Conservation (phyloP, 768 basidiomycete species). For the Boletales sp. region DNA sequence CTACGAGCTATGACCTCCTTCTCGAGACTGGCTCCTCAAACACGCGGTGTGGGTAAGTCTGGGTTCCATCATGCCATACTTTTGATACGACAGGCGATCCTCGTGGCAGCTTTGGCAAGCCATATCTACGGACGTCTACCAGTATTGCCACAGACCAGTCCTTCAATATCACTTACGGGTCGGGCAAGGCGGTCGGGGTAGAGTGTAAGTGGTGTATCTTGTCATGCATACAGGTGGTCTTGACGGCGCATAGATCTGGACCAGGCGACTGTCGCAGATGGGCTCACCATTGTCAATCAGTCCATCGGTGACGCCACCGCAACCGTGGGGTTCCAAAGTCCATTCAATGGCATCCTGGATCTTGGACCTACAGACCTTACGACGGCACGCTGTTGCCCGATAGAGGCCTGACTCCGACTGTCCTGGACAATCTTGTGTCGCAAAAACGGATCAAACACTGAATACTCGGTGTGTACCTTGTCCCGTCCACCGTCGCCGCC, state of each 20-base stretch:
- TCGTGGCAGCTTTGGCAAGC: background rate
- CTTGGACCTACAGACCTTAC: background rate
- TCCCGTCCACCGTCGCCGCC: background rate
- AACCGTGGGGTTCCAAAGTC: background rate
- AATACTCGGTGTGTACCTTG: background rate
- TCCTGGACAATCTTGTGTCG: background rate
- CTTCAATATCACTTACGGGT: background rate
- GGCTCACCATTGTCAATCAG: background rate
- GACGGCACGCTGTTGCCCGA: background rate
- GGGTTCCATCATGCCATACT: background rate
- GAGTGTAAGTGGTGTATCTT: background rate
- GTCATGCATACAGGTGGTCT: background rate
- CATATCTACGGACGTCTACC: background rate
- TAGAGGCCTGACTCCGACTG: background rate
- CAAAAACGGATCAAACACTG: background rate
- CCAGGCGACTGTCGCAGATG: background rate
- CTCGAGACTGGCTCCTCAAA: background rate
- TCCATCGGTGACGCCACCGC: background rate
- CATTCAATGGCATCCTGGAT: background rate
- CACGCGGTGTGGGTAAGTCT: background rate
- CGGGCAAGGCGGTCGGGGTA: background rate
- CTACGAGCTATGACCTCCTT: background rate
- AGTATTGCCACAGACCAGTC: background rate
- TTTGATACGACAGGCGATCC: background rate
- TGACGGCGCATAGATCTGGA: background rate